Percentiles rank a stretch among this genome's conserved stretches.
Evolutionary conservation across 352 stramenopile genomes (phyloP).

Genomic region (Saprolegnia parasitica): DNA sequence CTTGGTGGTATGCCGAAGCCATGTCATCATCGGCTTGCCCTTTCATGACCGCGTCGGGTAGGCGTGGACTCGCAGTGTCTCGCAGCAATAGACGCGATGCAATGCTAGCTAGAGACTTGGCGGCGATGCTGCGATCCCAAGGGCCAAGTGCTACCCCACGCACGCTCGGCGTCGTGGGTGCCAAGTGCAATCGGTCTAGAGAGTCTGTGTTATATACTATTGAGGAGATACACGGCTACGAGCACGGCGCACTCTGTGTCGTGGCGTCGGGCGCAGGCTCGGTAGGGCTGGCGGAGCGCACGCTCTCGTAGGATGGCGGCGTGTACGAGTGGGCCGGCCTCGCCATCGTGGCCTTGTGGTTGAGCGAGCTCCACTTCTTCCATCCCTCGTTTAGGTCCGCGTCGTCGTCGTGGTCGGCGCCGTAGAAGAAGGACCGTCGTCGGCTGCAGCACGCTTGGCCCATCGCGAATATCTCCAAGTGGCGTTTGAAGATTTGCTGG

Average conservation of each 20-base stretch:
- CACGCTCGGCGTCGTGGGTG: no score
- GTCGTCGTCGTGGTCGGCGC: conserved; percentile 1
- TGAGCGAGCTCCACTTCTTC: conserved; percentile 25
- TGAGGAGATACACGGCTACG: neutral
- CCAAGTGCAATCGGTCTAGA: no score
- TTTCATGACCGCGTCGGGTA: no score
- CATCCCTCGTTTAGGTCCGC: conserved; percentile 3
- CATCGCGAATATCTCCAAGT: conserved; percentile 12
- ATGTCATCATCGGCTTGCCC: no score
- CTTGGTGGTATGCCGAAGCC: no score
- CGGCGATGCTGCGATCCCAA: neutral
- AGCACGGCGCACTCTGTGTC: neutral
- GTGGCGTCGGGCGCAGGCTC: neutral
- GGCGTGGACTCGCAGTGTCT: no score
- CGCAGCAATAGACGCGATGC: no score
- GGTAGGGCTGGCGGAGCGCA: neutral
- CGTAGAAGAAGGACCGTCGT: conserved; percentile 1
- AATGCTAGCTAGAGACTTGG: no score
- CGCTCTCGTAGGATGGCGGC: neutral
- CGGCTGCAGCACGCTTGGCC: conserved; percentile 7
- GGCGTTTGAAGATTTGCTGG: neutral
- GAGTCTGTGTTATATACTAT: no score
- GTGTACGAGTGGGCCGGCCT: conserved; percentile 1
- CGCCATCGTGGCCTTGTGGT: conserved; percentile 15
- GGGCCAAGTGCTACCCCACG: neutral